These are phyloP conservation scores for Pyrus communis DNA, from an alignment of 306 rosid species.

Conservation along the genomic window DNA sequence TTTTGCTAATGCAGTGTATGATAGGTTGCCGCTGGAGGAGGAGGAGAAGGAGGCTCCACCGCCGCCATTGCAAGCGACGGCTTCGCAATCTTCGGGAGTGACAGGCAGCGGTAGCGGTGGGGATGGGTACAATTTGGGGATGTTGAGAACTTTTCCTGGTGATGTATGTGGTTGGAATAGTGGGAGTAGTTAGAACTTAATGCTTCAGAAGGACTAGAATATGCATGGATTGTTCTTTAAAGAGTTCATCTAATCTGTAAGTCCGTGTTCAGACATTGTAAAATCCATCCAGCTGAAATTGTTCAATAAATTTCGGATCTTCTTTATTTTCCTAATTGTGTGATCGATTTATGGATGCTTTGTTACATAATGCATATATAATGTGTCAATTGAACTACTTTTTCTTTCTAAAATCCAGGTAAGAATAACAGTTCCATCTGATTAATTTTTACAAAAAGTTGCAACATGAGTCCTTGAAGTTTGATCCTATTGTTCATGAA, in stretches of 20 bases:
- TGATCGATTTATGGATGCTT: background rate
- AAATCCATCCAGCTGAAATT: background rate
- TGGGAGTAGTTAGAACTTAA: background rate
- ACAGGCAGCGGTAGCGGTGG: slow-evolving; percentile 1
- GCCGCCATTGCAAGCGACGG: background rate
- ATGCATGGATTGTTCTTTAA: too few species aligned
- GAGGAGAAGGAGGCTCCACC: background rate
- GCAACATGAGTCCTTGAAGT: too few species aligned
- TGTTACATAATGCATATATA: too few species aligned
- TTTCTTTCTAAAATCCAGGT: too few species aligned
- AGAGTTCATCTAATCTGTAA: too few species aligned
- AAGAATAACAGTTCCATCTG: too few species aligned
- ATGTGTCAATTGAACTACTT: too few species aligned
- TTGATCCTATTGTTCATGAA: too few species aligned
- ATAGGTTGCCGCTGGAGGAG: slow-evolving; percentile 32
- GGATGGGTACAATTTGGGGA: slow-evolving; percentile 15
- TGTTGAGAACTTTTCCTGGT: background rate
- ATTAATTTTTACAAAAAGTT: too few species aligned
- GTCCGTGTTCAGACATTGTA: background rate
- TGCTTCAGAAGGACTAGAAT: background rate
- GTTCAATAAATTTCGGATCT: background rate
- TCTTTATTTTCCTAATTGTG: background rate
- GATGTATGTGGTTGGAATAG: slow-evolving; percentile 23
- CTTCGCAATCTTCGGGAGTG: slow-evolving; percentile 15
- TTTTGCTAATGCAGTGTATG: slow-evolving; percentile 32